Evolutionary conservation across 768 basidiomycete species (phyloP), one percentile per base, ranked within the genome.

Genomic region (Clavulina sp.): DNA sequence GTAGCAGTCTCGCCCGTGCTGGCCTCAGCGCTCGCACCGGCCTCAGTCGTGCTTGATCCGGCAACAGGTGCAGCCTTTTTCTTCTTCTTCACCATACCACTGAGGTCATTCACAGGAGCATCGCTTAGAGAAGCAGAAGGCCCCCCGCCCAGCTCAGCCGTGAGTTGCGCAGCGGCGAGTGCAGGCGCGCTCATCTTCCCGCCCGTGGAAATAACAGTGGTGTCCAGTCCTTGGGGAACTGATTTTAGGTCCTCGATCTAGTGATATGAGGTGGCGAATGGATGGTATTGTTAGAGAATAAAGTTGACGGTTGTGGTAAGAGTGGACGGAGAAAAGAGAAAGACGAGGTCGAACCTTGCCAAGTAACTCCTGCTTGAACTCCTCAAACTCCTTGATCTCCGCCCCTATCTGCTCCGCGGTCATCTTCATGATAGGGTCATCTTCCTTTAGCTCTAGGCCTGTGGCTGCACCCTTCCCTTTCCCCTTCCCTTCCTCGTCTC

Each of bases 161-260:
- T 26, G 9, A 46, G 43, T 46, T 46, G 43, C 26, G 13, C 13
- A 13, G 13, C 43, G 9, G 43, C 43, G 13, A 46, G 26, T 46
- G 43, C 43, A 13, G 43, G 43, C 13, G 43, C 43, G 43, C 43
- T 46, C 43, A 46, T 46, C 43, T 46, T 24, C n/a, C n/a, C n/a
- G n/a, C n/a, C n/a, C n/a, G n/a, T n/a, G n/a, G n/a, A n/a, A n/a
- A n/a, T n/a, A n/a, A n/a, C n/a, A n/a, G n/a, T n/a, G n/a, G n/a
- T n/a, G 9, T 52, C 52, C 6, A 40, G 28, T 28, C 85, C 75
- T 47, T 75, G 77, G 0, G 89, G 89, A 4, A 79, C 72, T 3
- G 78, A 77, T 66, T 86, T 92, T 30, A 95, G 70, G 59, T 96
- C 92, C 49, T 95, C 92, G 18, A 96, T 80, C 87, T 91, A 54